Evolutionary conservation across 495 filamentous ascomycete species (phyloP).

Genomic region (Penicillium riverlandense): DNA sequence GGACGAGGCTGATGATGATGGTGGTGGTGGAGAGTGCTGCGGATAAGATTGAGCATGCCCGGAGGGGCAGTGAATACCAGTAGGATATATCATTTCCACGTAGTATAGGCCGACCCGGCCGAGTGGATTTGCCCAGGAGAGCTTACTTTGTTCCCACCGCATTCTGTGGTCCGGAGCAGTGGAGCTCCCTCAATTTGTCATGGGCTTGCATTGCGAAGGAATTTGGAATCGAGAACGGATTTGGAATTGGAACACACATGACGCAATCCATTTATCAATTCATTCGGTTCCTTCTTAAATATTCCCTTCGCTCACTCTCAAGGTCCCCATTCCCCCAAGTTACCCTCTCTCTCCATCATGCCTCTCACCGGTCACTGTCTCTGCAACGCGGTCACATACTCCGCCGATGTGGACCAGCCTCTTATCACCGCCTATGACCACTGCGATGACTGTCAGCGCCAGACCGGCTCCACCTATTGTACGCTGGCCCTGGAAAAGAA

Average conservation of each 20-base stretch:
- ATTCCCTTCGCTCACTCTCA: constrained; percentile 5
- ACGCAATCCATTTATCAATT: constrained; percentile 1
- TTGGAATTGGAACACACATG: not conserved
- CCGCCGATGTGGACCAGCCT: constrained; percentile 46
- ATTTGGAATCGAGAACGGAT: constrained; percentile 6
- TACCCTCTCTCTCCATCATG: constrained; percentile 40
- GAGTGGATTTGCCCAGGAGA: too few relatives aligned
- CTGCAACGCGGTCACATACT: constrained; percentile 62
- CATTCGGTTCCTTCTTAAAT: constrained; percentile 20
- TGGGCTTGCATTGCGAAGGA: constrained; percentile 1
- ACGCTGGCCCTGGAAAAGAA: not conserved
- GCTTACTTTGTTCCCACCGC: too few relatives aligned
- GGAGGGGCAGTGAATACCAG: constrained; percentile 2
- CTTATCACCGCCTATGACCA: constrained; percentile 57
- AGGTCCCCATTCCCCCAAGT: constrained; percentile 4
- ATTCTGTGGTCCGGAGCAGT: too few relatives aligned
- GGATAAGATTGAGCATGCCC: constrained; percentile 22
- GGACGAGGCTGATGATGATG: constrained; percentile 2
- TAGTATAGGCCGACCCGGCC: not conserved
- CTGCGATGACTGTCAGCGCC: constrained; percentile 67
- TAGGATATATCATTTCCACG: not conserved
- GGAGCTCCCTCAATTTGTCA: constrained; percentile 2
- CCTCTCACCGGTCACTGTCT: constrained; percentile 62
- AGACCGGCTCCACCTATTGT: constrained; percentile 64
- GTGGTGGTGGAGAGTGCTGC: constrained; percentile 21